These are phyloP conservation scores for Populus davidiana DNA, from an alignment of 345 rosid species.

Conservation along the genomic window DNA sequence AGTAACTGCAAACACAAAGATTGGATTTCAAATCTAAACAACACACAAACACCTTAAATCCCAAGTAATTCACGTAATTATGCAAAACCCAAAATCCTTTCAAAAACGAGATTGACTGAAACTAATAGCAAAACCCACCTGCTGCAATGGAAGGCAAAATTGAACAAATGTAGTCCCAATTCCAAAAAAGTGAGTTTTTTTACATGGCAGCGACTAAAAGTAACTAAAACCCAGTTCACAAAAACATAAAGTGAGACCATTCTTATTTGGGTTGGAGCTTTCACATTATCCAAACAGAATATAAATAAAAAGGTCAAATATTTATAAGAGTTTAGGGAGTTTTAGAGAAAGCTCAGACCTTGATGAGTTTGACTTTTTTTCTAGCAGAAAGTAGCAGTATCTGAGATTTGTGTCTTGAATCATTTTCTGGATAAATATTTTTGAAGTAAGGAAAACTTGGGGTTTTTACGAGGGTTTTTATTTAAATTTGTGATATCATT, in stretches of 20 bases:
- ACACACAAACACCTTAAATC: not conserved
- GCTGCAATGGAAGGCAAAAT: not conserved
- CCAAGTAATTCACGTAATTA: not conserved
- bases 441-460: not conserved
- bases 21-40: not conserved
- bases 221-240: too few relatives aligned
- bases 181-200: too few relatives aligned
- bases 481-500: too few relatives aligned
- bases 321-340: not conserved
- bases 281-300: constrained; percentile 10
- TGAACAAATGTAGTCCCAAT: not conserved
- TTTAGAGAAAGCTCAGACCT: constrained; percentile 1
- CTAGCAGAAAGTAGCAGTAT: not conserved
- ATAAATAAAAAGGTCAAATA: not conserved
- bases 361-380: not conserved
- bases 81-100: not conserved
- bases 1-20: constrained; percentile 18
- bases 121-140: not conserved
- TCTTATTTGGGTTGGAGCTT: not conserved
- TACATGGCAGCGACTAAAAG: too few relatives aligned
- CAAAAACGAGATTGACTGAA: not conserved
- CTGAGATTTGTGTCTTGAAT: not conserved
- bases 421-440: constrained; percentile 12
- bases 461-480: constrained; percentile 6
- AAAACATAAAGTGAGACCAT: too few relatives aligned